Evolutionary conservation across 2,329 filamentous ascomycete genomes (phyloP).

Genomic region (Lecanosticta acicola): DNA sequence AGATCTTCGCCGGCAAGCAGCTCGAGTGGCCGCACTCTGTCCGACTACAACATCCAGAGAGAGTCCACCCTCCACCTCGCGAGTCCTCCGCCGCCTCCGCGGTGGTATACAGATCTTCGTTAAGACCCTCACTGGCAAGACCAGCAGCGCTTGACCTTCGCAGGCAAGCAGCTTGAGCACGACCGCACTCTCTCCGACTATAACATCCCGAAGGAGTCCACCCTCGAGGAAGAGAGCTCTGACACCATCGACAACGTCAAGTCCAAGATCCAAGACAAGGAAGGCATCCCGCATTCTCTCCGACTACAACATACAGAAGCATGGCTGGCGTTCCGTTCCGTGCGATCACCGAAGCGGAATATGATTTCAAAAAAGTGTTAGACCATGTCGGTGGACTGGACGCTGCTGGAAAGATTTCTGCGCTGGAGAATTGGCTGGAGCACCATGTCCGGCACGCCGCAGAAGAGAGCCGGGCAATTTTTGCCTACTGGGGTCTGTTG

Average conservation of each 20-base stretch:
- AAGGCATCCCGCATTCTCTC: constrained; percentile 87
- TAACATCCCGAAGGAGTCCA: constrained; percentile 97
- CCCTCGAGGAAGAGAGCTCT: constrained; percentile 61
- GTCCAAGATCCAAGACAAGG: constrained; percentile 96
- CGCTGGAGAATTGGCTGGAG: no score
- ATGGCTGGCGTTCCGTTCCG: no score
- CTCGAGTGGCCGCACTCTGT: constrained; percentile 87
- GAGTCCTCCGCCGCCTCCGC: constrained; percentile 57
- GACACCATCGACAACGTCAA: constrained; percentile 97
- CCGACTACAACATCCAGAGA: constrained; percentile 89
- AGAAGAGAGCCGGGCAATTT: no score
- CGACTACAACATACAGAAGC: constrained; percentile 89
- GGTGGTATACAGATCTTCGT: constrained; percentile 99
- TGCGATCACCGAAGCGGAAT: no score
- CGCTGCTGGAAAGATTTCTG: no score
- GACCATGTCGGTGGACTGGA: no score
- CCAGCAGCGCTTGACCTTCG: constrained; percentile 96
- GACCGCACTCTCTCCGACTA: no score
- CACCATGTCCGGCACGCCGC: no score
- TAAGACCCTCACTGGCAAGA: constrained; percentile 74
- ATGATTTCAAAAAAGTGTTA: no score
- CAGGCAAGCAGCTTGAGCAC: constrained; percentile 99
- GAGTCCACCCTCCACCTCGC: constrained; percentile 62
- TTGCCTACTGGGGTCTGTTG: no score
- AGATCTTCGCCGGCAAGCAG: constrained; percentile 99